These are phyloP conservation scores for Ophidiomyces ophidiicola DNA, from an alignment of 2,329 filamentous ascomycete species.

Conservation along the genomic window DNA sequence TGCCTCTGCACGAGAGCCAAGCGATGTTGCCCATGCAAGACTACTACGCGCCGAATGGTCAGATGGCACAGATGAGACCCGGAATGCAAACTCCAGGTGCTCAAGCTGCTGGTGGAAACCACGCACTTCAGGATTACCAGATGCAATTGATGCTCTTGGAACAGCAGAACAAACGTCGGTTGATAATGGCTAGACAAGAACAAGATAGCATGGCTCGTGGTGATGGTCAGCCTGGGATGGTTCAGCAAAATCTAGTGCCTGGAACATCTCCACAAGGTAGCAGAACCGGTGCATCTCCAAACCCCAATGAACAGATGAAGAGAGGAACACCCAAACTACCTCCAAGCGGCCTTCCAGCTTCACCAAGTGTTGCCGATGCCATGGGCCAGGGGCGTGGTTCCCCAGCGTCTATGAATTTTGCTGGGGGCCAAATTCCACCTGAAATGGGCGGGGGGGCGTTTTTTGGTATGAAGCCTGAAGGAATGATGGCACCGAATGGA, in stretches of 20 bases:
- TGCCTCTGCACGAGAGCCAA: slow-evolving; percentile 56
- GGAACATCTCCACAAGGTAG: slow-evolving; percentile 48
- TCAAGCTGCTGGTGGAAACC: slow-evolving; percentile 38
- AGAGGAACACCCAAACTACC: slow-evolving; percentile 50
- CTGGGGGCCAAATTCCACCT: slow-evolving; percentile 39
- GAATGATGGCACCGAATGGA: slow-evolving; percentile 33
- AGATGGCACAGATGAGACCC: slow-evolving; percentile 35
- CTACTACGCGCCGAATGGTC: slow-evolving; percentile 46
- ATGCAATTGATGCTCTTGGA: slow-evolving; percentile 59
- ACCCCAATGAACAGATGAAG: slow-evolving; percentile 51
- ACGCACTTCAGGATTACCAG: slow-evolving; percentile 57
- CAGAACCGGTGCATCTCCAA: slow-evolving; percentile 47
- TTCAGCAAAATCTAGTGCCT: slow-evolving; percentile 31
- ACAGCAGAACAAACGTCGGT: slow-evolving; percentile 55
- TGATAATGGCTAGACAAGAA: slow-evolving; percentile 56
- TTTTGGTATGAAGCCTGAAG: slow-evolving; percentile 34
- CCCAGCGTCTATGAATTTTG: slow-evolving; percentile 48
- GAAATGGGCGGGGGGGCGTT: slow-evolving; percentile 32
- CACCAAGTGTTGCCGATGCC: slow-evolving; percentile 44
- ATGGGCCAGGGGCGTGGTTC: slow-evolving; percentile 48
- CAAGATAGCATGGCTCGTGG: slow-evolving; percentile 48
- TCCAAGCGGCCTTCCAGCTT: slow-evolving; percentile 44
- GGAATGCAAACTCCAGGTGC: slow-evolving; percentile 22
- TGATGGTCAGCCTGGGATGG: slow-evolving; percentile 37
- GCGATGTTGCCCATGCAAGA: slow-evolving; percentile 34